Evolutionary conservation across 495 filamentous ascomycete species (phyloP).

Genomic region (Hamigera avellanea): DNA sequence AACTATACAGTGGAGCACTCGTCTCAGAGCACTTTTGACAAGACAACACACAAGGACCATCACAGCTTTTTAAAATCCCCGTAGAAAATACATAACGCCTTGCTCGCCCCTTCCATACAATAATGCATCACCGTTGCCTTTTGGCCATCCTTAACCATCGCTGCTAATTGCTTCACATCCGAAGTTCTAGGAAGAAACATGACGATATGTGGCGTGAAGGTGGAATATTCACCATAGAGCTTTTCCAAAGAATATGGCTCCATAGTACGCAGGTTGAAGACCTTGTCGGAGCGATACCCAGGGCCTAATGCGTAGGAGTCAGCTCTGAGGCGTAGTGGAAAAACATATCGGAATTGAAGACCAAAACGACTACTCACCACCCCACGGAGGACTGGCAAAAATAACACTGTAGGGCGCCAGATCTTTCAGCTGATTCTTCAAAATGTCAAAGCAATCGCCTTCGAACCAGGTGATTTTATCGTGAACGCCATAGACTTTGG

Average conservation of each 20-base stretch:
- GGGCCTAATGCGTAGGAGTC: conserved; percentile 42
- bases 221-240: conserved; percentile 48
- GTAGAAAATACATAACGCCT: conserved; percentile 50
- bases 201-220: conserved; percentile 42
- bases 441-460: conserved; percentile 66
- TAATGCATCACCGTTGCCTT: conserved; percentile 76
- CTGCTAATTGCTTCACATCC: conserved; percentile 72
- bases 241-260: conserved; percentile 63
- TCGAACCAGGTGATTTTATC: conserved; percentile 73
- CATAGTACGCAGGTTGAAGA: conserved; percentile 85
- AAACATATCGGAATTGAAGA: background rate
- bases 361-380: conserved; percentile 39
- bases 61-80: conserved; percentile 29
- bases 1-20: too few species aligned
- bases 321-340: background rate
- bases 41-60: too few species aligned
- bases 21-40: too few species aligned
- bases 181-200: conserved; percentile 85
- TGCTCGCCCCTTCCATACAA: conserved; percentile 81
- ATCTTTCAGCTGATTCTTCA: conserved; percentile 39
- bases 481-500: conserved; percentile 70
- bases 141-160: conserved; percentile 37
- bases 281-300: conserved; percentile 58
- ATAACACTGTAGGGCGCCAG: conserved; percentile 47
- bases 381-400: conserved; percentile 94